Base-by-base conservation (phyloP, 306 rosid species). In the Adenanthera pavonina region DNA sequence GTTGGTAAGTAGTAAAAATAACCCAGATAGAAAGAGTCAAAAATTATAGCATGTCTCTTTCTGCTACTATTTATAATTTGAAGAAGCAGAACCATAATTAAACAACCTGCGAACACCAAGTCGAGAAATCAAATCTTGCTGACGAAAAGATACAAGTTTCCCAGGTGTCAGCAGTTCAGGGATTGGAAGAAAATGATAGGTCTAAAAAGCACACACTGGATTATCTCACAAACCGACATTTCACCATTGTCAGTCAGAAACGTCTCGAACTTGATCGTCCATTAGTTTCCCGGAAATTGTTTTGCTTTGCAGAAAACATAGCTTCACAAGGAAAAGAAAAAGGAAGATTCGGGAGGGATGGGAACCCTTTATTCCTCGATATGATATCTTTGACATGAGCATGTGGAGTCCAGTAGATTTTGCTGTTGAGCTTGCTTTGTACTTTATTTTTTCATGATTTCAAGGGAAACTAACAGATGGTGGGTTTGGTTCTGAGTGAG, bases 341-440 rank as follows among this genome's bases (percentile, higher is more conserved):
- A 73, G 67, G 80, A 69, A 85, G 89, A 93, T 90, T 89, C 92
- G 75, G 54, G 81, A 72, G 80, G 73, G 86, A 83, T 70, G 69
- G 49, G 79, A 68, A 83, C 85, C 64, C 92, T 89, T 86, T 92
- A 87, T 87, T 82, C 90, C 69, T 61, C 84, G 71, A 54, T 5
- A 64, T 59, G 61, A 78, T 75, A 38, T 67, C 72, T 52, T 74
- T 47, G 77, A 78, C 73, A 64, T 56, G 78, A 46, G 69, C 76
- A 48, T 82, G 82, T 77, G 87, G 80, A 53, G 75, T 82, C 69
- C 80, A 79, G 54, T 67, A 84, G 80, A 85, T 84, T 44, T 76
- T 2, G 78, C 44, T 77, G 60, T 59, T 49, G 48, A 80, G 19
- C 72, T 48, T 53, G 56, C 19, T 74, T 79, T 46, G 25, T 43